Base-by-base conservation (phyloP, 208 protist species). In the Leptomonas pyrrhocoris region DNA sequence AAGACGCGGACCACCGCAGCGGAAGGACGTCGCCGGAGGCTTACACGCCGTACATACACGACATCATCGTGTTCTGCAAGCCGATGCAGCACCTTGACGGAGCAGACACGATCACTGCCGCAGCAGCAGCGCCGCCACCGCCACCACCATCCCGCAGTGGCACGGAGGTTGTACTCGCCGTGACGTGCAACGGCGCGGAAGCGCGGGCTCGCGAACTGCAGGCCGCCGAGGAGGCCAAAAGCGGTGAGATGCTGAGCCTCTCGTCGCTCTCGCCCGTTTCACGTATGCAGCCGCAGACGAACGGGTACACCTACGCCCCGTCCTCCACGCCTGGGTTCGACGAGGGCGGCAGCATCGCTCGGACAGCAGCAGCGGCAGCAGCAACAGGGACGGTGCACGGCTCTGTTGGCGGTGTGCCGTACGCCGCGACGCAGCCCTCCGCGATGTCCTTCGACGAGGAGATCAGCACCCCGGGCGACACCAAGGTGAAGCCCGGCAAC, bases 31-130 rank as follows among this genome's bases (percentile, higher is more conserved):
- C 19, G 9, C 2, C 15, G 5, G 13, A 28, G 11, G 67, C 69
- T 40, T 84, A 86, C 60, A 55, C 46, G n/a, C 80, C 85, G 0
- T 90, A 90, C 78, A 53, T 78, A 8, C 85, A 90, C 58, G 85
- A 90, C 69, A 77, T 49, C 4, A 83, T 88, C 53, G 28, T 76
- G 9, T 31, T 90, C 8, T 80, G 76, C 55, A 56, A 65, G 40
- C 81, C 84, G 6, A 21, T 51, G 3, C 21, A n/a, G 30, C 51
- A 30, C 21, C 16, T 19, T 16, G 57, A 0, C 21, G 23, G 5
- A 6, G 23, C 25, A 2, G 12, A 11, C 30, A 0, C 25, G 30
- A 11, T 34, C 18, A 7, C 8, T 7, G 55, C 30, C 13, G 21
- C 55, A 42, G 55, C 9, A 8, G 19, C 25, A 21, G 23, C 25